Evolutionary conservation across 2,329 filamentous ascomycete species (phyloP).

Genomic region (Curvularia sp.): DNA sequence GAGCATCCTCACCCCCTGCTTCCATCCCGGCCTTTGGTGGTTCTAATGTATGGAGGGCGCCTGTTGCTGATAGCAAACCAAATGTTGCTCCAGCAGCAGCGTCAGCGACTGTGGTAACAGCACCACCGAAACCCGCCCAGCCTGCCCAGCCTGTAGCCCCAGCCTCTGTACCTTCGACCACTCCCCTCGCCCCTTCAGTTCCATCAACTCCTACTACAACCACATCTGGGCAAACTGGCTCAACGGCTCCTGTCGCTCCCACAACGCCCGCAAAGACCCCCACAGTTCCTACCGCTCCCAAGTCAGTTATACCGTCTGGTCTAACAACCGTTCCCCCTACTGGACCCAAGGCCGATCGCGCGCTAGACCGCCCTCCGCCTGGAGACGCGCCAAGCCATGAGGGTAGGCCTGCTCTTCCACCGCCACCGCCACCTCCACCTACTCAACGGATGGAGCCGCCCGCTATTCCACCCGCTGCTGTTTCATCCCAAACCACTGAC

Average conservation of each 20-base stretch:
- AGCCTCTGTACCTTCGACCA: slow-evolving; percentile 23
- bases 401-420: slow-evolving; percentile 21
- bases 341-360: slow-evolving; percentile 51
- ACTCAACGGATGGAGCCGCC: slow-evolving; percentile 33
- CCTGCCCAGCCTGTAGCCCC: slow-evolving; percentile 28
- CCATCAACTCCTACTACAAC: slow-evolving; percentile 23
- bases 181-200: slow-evolving; percentile 28
- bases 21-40: slow-evolving; percentile 65
- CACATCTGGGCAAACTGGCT: slow-evolving; percentile 19
- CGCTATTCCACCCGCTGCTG: slow-evolving; percentile 24
- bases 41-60: slow-evolving; percentile 54
- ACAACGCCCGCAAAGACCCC: slow-evolving; percentile 30
- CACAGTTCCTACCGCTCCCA: slow-evolving; percentile 33
- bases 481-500: slow-evolving; percentile 17
- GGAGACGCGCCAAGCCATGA: slow-evolving; percentile 33
- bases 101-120: too few relatives aligned
- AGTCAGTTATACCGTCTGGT: slow-evolving; percentile 49
- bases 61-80: slow-evolving; percentile 46
- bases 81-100: slow-evolving; percentile 17
- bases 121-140: slow-evolving; percentile 9
- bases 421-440: slow-evolving; percentile 28
- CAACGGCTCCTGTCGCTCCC: slow-evolving; percentile 23
- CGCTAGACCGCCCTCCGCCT: slow-evolving; percentile 34
- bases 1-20: slow-evolving; percentile 60
- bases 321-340: slow-evolving; percentile 47